Conservation (phyloP, 225 moss, liverwort and hornwort genomes). For the Pseudoscleropodium purum region DNA sequence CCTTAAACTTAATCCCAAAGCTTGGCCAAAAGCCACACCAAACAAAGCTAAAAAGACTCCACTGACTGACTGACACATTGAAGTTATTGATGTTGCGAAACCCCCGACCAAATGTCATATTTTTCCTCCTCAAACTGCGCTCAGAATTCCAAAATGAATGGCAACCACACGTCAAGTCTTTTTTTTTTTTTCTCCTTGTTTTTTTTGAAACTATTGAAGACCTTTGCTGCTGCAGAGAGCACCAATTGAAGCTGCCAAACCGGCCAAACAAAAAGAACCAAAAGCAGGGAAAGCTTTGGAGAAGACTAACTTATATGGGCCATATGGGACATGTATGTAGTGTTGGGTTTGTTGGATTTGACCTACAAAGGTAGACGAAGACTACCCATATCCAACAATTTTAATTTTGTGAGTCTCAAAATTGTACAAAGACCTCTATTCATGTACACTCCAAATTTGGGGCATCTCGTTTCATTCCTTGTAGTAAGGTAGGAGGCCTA, state of each 20-base stretch:
- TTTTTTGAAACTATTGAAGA: neutral
- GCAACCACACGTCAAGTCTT: neutral
- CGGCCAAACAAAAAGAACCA: neutral
- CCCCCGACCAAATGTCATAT: neutral
- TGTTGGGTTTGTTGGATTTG: neutral
- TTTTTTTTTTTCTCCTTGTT: too few species aligned
- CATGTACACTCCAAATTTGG: neutral
- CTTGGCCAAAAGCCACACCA: neutral
- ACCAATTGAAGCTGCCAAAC: neutral
- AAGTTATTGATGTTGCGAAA: neutral
- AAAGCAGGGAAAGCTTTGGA: neutral
- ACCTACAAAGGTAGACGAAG: neutral
- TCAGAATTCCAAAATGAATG: neutral
- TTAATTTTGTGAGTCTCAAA: neutral
- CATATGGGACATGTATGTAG: neutral
- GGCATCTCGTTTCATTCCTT: neutral
- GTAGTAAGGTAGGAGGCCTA: too few species aligned
- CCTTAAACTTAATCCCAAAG: neutral
- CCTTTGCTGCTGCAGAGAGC: neutral
- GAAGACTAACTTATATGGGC: neutral
- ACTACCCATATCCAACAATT: neutral
- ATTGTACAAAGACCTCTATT: neutral
- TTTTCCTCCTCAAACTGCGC: neutral
- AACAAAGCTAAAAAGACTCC: neutral
- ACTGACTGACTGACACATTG: neutral